Evolutionary conservation across 2,329 filamentous ascomycete species (phyloP), one percentile per base, ranked within the genome.

Genomic region (Tolypocladium paradoxum): DNA sequence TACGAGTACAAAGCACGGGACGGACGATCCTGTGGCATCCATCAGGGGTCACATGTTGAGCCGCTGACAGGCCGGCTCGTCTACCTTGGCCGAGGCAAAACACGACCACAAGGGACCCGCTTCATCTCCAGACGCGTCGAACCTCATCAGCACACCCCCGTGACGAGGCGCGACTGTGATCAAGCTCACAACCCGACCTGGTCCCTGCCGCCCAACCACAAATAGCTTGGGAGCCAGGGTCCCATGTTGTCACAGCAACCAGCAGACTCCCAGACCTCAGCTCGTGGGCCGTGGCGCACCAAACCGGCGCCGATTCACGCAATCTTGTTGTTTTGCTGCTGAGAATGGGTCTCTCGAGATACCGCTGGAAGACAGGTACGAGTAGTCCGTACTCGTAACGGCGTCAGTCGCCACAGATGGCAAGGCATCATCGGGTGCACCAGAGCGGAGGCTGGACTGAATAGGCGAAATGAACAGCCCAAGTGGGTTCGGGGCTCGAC

Each of bases 191-290:
- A 33, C 51, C 46, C 46, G 46, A 36, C 29, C 29, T n/a, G n/a
- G 14, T 48, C 47, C 54, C 50, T 48, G 48, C 58, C 58, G 57
- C 58, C 55, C 59, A 51, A 54, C 54, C 53, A 35, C 34, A 49
- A 55, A 31, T 54, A 53, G 53, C 52, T 49, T 53, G 49, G 45
- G 36, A 38, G 45, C 48, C 53, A 50, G 55, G 57, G 58, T 55
- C 24, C 48, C 22, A 7, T 49, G 62, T 65, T 60, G 63, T 59
- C 59, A 57, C 55, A 55, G 61, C 58, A 64, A 65, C 63, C 46
- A 14, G 12, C 29, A 53, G n/a, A 49, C 24, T 36, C 31, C 51
- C 45, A 27, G 35, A 31, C 36, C n/a, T 53, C 36, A 49, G 36
- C 46, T 49, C 36, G n/a, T n/a, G n/a, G n/a, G n/a, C n/a, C 49